Evolutionary conservation across 1,284 basidiomycete species (phyloP).

Genomic region (Singerocomus inundabilis): DNA sequence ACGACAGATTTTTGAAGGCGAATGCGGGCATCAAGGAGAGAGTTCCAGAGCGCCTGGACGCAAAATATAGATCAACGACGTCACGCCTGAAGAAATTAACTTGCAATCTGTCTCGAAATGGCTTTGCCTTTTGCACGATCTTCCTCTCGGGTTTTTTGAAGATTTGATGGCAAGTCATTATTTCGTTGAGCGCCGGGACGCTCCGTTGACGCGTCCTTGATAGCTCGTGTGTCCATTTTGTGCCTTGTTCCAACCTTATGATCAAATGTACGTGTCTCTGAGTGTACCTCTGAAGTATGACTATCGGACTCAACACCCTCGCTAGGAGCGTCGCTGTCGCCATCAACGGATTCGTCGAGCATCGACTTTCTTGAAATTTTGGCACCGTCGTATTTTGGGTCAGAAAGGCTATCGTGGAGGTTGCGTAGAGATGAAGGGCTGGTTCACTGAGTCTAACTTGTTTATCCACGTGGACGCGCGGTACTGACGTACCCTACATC

Average conservation of each 20-base stretch:
- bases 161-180: constrained; percentile 50
- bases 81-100: constrained; percentile 29
- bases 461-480: constrained; percentile 7
- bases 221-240: constrained; percentile 1
- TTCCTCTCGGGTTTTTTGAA: constrained; percentile 60
- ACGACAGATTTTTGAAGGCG: constrained; percentile 79
- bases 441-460: constrained; percentile 11
- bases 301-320: constrained; percentile 14
- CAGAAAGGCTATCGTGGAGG: constrained; percentile 56
- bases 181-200: constrained; percentile 28
- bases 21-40: constrained; percentile 83
- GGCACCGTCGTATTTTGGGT: constrained; percentile 76
- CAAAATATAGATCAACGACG: constrained; percentile 12
- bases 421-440: constrained; percentile 72
- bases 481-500: constrained; percentile 68
- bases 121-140: constrained; percentile 78
- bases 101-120: constrained; percentile 78
- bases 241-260: constrained; percentile 1
- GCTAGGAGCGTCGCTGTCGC: constrained; percentile 35
- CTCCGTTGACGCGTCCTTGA: constrained; percentile 1
- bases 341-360: constrained; percentile 42
- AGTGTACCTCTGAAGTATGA: constrained; percentile 22
- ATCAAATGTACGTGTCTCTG: constrained; percentile 22
- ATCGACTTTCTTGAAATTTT: constrained; percentile 63
- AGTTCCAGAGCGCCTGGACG: constrained; percentile 76